Evolutionary conservation across 805 yeast species (phyloP).

Genomic region (Candida multigemmis): DNA sequence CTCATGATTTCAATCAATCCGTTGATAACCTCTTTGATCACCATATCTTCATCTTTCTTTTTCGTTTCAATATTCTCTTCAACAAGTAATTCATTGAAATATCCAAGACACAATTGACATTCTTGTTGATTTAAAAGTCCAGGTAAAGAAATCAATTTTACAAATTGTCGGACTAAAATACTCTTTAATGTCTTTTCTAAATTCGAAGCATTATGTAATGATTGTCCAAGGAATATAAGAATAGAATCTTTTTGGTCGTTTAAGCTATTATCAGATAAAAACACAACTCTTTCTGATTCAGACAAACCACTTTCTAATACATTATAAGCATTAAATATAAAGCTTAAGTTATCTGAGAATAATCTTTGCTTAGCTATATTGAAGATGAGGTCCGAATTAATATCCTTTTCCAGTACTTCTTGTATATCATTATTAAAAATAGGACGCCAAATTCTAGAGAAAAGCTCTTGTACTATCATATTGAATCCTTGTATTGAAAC

Average conservation of each 20-base stretch:
- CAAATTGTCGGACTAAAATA: conserved; percentile 55
- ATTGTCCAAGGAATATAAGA: conserved; percentile 56
- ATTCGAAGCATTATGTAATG: conserved; percentile 57
- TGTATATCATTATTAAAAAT: conserved; percentile 15
- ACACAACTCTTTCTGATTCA: conserved; percentile 1
- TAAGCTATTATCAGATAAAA: conserved; percentile 25
- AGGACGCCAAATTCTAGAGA: too few species aligned
- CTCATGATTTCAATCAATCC: conserved; percentile 40
- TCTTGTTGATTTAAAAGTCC: conserved; percentile 47
- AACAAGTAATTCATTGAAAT: conserved; percentile 49
- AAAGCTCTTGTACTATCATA: conserved; percentile 26
- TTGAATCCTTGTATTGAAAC: conserved; percentile 40
- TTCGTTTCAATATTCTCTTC: conserved; percentile 28
- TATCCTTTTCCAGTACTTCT: conserved; percentile 4
- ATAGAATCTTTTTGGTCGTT: conserved; percentile 53
- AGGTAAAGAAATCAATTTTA: conserved; percentile 42
- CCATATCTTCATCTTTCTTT: conserved; percentile 32
- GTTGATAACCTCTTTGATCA: conserved; percentile 43
- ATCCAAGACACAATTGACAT: conserved; percentile 51
- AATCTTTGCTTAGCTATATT: conserved; percentile 52
- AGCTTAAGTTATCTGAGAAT: conserved; percentile 51
- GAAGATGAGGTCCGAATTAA: conserved; percentile 17
- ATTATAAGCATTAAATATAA: conserved; percentile 40
- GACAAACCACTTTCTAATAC: conserved; percentile 9
- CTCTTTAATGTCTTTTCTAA: conserved; percentile 64